phyloP scores from a whole-genome alignment of 805 yeast genomes.

The Yarrowia deformans region DNA sequence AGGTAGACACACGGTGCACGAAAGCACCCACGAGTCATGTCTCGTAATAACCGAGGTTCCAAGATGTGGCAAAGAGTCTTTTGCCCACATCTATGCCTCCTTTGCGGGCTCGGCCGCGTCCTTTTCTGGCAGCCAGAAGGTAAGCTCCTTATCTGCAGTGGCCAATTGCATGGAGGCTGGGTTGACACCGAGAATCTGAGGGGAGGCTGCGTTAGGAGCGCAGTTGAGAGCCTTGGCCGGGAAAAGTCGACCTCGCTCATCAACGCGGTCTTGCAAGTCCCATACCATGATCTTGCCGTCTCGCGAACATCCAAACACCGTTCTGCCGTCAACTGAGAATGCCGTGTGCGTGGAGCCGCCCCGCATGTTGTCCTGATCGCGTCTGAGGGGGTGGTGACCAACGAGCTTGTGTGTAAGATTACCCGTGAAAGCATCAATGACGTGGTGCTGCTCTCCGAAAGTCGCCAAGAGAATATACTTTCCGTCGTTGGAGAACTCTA shows the following conservation, averaged over 20 bases:
- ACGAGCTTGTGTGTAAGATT: conserved; percentile 55
- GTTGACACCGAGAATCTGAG: conserved; percentile 63
- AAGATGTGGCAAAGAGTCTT: not conserved
- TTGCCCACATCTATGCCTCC: conserved; percentile 23
- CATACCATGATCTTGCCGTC: conserved; percentile 62
- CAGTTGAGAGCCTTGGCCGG: conserved; percentile 45
- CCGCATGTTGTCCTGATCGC: conserved; percentile 55
- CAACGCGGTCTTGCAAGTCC: conserved; percentile 52
- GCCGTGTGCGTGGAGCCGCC: conserved; percentile 57
- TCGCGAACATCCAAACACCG: conserved; percentile 65
- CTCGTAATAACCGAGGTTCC: conserved; percentile 9
- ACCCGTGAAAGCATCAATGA: conserved; percentile 77
- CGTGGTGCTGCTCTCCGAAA: conserved; percentile 62
- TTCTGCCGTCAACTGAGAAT: conserved; percentile 72
- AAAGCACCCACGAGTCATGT: not conserved
- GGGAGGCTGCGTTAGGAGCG: conserved; percentile 48
- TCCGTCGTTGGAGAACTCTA: conserved; percentile 84
- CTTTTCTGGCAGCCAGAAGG: conserved; percentile 54
- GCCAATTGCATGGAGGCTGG: conserved; percentile 69
- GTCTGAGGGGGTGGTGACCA: conserved; percentile 57
- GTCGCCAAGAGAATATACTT: conserved; percentile 66
- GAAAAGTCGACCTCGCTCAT: conserved; percentile 41
- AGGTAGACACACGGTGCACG: not conserved
- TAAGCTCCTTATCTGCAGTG: conserved; percentile 64
- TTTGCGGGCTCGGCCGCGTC: conserved; percentile 11